Base-by-base conservation (phyloP, 768 basidiomycete genomes). In the Rhodotorula babjevae region DNA sequence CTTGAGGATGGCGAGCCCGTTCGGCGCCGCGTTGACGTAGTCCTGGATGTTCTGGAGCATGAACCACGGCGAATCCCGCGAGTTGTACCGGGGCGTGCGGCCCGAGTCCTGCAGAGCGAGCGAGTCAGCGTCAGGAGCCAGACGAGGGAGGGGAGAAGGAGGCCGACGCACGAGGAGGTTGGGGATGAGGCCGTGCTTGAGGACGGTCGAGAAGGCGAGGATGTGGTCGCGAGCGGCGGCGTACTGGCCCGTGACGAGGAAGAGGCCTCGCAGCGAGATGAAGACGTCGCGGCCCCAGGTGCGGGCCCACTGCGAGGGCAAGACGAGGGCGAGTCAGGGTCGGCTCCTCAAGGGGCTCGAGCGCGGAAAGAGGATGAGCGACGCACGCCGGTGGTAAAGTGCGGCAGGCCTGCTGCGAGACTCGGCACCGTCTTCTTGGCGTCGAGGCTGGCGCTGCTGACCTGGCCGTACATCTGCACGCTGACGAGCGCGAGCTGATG, bases 41-140 rank as follows among this genome's bases (percentile, higher is more conserved):
- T 98, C 93, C 78, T 98, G 96, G 66, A 99, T 96, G 79, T 90
- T 96, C 80, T 99, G 95, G 69, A 97, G 80, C 91, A 98, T 95
- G 92, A 93, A 98, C 95, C 94, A 98, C 9, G 96, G 95, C 14
- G 92, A 93, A 80, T 99, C 96, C 64, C 96, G 89, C 10, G 92
- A 98, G 81, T 98, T 98, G 81, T 93, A 94, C 19, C 78, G 70
- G 40, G 78, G 78, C 27, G 77, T 73, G 29, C 73, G 75, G 36
- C 69, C 69, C 56, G 67, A 69, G 60, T 73, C 72, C 70, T 75
- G 49, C 56, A 46, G 2, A 61, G 29, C 3, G 61, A 61, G 31
- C 1, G 15, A 21, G 12, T 3, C 31, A 25, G 23, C n/a, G n/a
- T n/a, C n/a, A n/a, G n/a, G n/a, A n/a, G n/a, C n/a, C n/a, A n/a